These are phyloP conservation scores for Leishmania guyanensis DNA, from an alignment of 208 protist species.

Conservation along the genomic window DNA sequence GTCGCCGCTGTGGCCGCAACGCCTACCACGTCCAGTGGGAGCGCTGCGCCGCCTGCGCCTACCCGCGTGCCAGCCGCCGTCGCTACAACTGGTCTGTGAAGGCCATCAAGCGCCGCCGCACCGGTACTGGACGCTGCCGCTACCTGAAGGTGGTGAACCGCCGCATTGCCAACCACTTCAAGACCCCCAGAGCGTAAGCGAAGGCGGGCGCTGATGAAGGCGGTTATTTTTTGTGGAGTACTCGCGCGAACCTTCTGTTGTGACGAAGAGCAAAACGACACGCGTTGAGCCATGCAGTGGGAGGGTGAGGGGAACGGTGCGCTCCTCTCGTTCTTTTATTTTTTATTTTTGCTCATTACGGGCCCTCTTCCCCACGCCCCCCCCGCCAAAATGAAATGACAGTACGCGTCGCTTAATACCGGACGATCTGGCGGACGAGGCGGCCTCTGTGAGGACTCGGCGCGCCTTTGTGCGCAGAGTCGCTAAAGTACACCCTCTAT, in stretches of 20 bases:
- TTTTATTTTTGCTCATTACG: neutral
- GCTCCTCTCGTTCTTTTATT: slow-evolving; percentile 5
- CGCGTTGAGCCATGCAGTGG: neutral
- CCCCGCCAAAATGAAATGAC: neutral
- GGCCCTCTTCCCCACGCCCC: too few species aligned
- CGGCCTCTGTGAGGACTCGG: neutral
- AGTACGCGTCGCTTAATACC: neutral
- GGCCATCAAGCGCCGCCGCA: slow-evolving; percentile 97
- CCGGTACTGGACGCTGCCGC: slow-evolving; percentile 98
- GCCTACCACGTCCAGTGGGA: slow-evolving; percentile 98
- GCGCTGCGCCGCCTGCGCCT: slow-evolving; percentile 98
- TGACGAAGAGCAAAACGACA: neutral
- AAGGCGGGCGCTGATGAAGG: neutral
- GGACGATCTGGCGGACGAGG: neutral
- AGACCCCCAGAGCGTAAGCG: slow-evolving; percentile 81
- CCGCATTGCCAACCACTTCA: slow-evolving; percentile 98
- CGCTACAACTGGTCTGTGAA: slow-evolving; percentile 98
- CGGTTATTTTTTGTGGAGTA: neutral
- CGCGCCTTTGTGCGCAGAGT: neutral
- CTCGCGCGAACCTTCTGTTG: neutral
- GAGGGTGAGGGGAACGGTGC: too few species aligned
- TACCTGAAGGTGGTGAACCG: slow-evolving; percentile 97
- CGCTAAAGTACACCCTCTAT: neutral
- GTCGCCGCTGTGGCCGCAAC: slow-evolving; percentile 96
- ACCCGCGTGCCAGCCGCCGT: slow-evolving; percentile 95